Evolutionary conservation across 192 early-diverging fungal genomes (phyloP).

Genomic region (Coemansia sp.): DNA sequence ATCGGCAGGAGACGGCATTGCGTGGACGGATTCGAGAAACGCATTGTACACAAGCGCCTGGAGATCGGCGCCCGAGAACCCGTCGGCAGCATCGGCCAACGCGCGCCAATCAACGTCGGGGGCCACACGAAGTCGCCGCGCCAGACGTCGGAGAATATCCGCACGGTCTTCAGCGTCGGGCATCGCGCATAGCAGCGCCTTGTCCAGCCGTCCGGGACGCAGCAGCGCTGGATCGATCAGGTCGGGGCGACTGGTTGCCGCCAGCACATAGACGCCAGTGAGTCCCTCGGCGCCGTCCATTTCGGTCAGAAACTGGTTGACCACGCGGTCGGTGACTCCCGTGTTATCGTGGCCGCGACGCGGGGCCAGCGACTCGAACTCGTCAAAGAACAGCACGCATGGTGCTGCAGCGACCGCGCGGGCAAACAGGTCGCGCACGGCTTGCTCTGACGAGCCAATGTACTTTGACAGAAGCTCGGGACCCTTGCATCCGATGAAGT

Average conservation of each 20-base stretch:
- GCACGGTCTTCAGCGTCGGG: slow-evolving; percentile 71
- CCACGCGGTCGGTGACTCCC: slow-evolving; percentile 97
- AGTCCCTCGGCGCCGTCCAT: slow-evolving; percentile 99
- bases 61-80: slow-evolving; percentile 90
- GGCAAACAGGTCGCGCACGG: slow-evolving; percentile 92
- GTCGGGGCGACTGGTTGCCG: slow-evolving; percentile 85
- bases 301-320: slow-evolving; percentile 97
- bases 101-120: slow-evolving; percentile 62
- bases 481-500: slow-evolving; percentile 97
- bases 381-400: slow-evolving; percentile 97
- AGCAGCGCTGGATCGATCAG: slow-evolving; percentile 81
- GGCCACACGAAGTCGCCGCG: slow-evolving; percentile 69
- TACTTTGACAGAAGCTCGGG: slow-evolving; percentile 99
- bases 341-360: slow-evolving; percentile 97
- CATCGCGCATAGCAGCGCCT: slow-evolving; percentile 84
- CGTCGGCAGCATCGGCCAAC: slow-evolving; percentile 68
- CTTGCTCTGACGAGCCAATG: slow-evolving; percentile 96
- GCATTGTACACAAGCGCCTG: slow-evolving; percentile 93
- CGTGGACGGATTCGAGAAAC: slow-evolving; percentile 87
- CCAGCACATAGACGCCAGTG: slow-evolving; percentile 94
- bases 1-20: slow-evolving; percentile 13
- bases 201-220: slow-evolving; percentile 82
- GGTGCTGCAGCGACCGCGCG: slow-evolving; percentile 91
- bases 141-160: slow-evolving; percentile 79
- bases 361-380: slow-evolving; percentile 97